These are phyloP conservation scores for Acephala macrosclerotiorum DNA, from an alignment of 2,329 filamentous ascomycete genomes.

Conservation along the genomic window DNA sequence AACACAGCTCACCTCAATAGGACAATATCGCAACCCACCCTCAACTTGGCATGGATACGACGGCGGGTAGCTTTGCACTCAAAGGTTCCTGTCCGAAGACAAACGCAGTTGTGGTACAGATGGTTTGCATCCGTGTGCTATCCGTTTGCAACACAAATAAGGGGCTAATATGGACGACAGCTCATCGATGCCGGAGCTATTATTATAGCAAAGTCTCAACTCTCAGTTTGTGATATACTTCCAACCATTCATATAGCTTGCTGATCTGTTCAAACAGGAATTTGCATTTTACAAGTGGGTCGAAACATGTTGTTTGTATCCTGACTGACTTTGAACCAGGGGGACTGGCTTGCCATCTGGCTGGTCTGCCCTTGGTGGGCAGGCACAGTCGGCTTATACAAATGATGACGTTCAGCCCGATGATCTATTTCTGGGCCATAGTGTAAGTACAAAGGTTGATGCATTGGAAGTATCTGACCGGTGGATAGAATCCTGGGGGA, in stretches of 20 bases:
- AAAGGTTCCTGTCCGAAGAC: slow-evolving; percentile 56
- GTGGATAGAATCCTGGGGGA: slow-evolving; percentile 56
- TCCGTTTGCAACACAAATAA: neutral
- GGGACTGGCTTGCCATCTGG: slow-evolving; percentile 6
- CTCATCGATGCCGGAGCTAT: slow-evolving; percentile 26
- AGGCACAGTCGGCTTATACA: slow-evolving; percentile 28
- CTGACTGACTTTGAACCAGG: neutral
- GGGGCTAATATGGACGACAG: slow-evolving; percentile 14
- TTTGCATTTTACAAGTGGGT: slow-evolving; percentile 12
- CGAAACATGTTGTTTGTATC: slow-evolving; percentile 5
- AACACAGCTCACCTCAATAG: slow-evolving; percentile 10
- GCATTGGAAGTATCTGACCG: neutral
- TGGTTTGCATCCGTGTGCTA: slow-evolving; percentile 7
- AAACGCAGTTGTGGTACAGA: slow-evolving; percentile 21
- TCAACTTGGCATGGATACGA: slow-evolving; percentile 74
- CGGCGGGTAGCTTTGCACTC: slow-evolving; percentile 72
- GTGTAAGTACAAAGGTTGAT: slow-evolving; percentile 11
- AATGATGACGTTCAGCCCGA: slow-evolving; percentile 19
- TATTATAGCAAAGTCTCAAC: slow-evolving; percentile 29
- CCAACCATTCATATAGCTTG: neutral
- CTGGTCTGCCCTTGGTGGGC: slow-evolving; percentile 29
- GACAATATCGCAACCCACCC: slow-evolving; percentile 62
- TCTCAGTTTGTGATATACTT: slow-evolving; percentile 18
- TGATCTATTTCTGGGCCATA: slow-evolving; percentile 15
- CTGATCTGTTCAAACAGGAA: slow-evolving; percentile 16